phyloP scores from a whole-genome alignment of 306 rosid species.

The Dalbergia cochinchinensis region DNA sequence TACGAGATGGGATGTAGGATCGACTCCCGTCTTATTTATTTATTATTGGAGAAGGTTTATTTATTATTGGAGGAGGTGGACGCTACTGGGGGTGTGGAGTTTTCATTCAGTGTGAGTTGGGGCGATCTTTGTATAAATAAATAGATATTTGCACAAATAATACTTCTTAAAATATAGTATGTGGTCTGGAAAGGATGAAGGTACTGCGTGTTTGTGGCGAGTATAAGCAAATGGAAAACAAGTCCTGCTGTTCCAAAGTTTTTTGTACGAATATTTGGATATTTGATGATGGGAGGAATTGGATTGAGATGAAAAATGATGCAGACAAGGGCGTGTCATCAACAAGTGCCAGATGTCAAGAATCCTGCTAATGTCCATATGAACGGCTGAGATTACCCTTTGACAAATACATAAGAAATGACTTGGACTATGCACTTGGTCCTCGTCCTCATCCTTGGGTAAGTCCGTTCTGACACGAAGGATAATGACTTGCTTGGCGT shows the following conservation, averaged over 20 bases:
- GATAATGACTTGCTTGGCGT: constrained; percentile 49
- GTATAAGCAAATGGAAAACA: neutral
- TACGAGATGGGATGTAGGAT: too few species aligned
- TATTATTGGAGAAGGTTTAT: too few species aligned
- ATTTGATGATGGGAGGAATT: neutral
- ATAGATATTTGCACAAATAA: too few species aligned
- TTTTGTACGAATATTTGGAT: too few species aligned
- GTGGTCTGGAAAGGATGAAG: neutral
- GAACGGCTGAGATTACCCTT: neutral
- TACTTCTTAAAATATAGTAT: too few species aligned
- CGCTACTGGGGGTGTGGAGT: too few species aligned
- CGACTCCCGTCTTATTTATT: too few species aligned
- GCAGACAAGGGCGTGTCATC: neutral
- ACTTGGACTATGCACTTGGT: neutral
- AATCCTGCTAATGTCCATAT: neutral
- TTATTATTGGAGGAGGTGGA: too few species aligned
- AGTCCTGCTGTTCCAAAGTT: neutral
- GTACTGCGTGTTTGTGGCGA: neutral
- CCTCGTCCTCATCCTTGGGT: constrained; percentile 31
- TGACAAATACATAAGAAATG: neutral
- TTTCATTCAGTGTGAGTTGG: too few species aligned
- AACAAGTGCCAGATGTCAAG: neutral
- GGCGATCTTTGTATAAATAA: too few species aligned
- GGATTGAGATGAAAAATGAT: constrained; percentile 4
- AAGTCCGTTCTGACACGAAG: constrained; percentile 38